A percentile compares a stretch with the other conserved stretches of the same genome.
These are phyloP conservation scores for Boletus edulis DNA, from an alignment of 768 basidiomycete genomes.

Conservation along the genomic window DNA sequence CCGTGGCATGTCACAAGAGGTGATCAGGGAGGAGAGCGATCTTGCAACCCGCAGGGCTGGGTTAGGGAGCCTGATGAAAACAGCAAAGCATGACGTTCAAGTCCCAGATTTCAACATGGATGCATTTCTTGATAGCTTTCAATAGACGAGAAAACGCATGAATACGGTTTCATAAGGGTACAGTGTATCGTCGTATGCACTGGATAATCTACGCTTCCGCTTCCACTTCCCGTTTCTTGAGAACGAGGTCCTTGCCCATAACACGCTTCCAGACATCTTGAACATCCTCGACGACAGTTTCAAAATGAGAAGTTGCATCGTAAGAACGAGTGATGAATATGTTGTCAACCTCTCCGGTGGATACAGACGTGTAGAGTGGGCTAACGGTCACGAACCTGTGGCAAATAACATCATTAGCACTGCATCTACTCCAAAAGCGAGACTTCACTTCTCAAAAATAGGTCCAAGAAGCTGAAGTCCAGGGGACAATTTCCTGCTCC, in stretches of 20 bases:
- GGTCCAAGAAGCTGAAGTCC: constrained; percentile 89
- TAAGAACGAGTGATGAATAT: constrained; percentile 98
- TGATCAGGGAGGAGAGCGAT: constrained; percentile 52
- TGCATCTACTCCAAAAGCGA: not conserved
- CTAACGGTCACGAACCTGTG: constrained; percentile 86
- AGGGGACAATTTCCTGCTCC: constrained; percentile 88
- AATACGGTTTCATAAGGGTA: constrained; percentile 12
- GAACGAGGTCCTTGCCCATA: constrained; percentile 68
- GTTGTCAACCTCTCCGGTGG: constrained; percentile 77
- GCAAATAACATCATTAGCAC: constrained; percentile 8
- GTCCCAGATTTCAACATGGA: constrained; percentile 89
- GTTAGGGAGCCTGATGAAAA: constrained; percentile 82
- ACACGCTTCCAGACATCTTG: constrained; percentile 94
- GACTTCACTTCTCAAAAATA: constrained; percentile 85
- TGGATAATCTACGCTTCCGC: constrained; percentile 40
- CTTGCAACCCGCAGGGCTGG: constrained; percentile 65
- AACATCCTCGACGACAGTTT: constrained; percentile 97
- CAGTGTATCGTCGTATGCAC: constrained; percentile 6
- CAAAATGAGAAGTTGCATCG: constrained; percentile 98
- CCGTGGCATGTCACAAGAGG: constrained; percentile 22
- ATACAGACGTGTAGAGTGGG: constrained; percentile 86
- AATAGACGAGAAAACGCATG: not conserved
- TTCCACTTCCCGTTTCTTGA: constrained; percentile 84
- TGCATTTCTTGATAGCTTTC: constrained; percentile 52
- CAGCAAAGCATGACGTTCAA: constrained; percentile 83